Conservation (phyloP, 768 basidiomycete genomes). For the Hericium alpestre region DNA sequence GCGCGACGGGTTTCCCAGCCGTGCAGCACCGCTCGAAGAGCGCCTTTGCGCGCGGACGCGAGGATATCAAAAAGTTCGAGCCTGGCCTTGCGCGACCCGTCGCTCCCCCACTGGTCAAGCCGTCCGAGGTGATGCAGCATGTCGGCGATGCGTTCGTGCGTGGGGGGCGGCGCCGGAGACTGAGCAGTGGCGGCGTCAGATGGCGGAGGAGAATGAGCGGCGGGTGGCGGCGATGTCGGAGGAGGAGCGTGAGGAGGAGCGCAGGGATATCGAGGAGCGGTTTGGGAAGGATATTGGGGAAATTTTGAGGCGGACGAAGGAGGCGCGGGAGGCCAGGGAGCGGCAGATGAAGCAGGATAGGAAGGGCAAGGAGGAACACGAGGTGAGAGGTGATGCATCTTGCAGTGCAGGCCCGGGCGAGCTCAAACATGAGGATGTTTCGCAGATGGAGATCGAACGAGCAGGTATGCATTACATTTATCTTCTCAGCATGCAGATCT, state of each 20-base stretch:
- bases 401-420: no score
- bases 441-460: no score
- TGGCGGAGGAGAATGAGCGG: slow-evolving; percentile 56
- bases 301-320: slow-evolving; percentile 42
- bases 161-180: neutral
- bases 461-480: neutral
- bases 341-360: neutral
- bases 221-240: slow-evolving; percentile 58
- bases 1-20: slow-evolving; percentile 27
- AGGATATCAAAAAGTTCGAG: slow-evolving; percentile 10
- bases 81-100: slow-evolving; percentile 12
- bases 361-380: no score
- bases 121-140: slow-evolving; percentile 4
- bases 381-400: no score
- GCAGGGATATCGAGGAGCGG: slow-evolving; percentile 53
- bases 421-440: no score
- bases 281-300: slow-evolving; percentile 62
- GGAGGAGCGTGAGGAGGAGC: slow-evolving; percentile 58
- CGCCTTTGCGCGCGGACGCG: slow-evolving; percentile 26
- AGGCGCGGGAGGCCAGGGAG: slow-evolving; percentile 25
- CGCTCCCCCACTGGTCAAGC: slow-evolving; percentile 13
- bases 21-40: slow-evolving; percentile 32
- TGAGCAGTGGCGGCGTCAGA: slow-evolving; percentile 40
- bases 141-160: neutral
- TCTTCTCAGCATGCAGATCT: neutral